These are phyloP conservation scores for Bacidia gigantensis DNA, from an alignment of 495 filamentous ascomycete species.

Conservation along the genomic window DNA sequence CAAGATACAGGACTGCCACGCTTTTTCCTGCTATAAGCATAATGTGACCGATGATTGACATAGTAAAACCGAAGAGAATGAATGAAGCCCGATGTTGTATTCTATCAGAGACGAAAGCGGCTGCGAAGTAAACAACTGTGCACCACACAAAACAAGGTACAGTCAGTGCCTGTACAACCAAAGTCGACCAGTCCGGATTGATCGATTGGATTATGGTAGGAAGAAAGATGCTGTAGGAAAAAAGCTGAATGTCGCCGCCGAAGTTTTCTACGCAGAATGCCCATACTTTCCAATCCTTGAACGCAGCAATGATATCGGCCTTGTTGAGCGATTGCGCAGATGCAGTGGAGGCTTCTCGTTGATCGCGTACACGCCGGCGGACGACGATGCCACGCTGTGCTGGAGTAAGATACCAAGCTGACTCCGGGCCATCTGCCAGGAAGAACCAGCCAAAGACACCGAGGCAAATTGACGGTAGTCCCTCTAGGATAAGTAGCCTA, in stretches of 20 bases:
- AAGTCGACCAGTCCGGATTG: slow-evolving; percentile 29
- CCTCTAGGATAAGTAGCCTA: slow-evolving; percentile 41
- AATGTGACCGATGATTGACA: slow-evolving; percentile 39
- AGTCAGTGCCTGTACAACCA: slow-evolving; percentile 34
- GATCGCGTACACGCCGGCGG: slow-evolving; percentile 32
- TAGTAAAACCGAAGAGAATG: slow-evolving; percentile 30
- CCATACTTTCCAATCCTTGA: slow-evolving; percentile 52
- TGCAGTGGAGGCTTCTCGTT: slow-evolving; percentile 37
- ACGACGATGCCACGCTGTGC: slow-evolving; percentile 31
- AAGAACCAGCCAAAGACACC: slow-evolving; percentile 40
- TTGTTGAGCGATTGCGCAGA: slow-evolving; percentile 28
- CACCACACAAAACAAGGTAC: slow-evolving; percentile 33
- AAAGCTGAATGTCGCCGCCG: slow-evolving; percentile 37
- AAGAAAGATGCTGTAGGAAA: slow-evolving; percentile 47
- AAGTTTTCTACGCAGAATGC: slow-evolving; percentile 27
- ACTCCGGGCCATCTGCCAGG: slow-evolving; percentile 41
- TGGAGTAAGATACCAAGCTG: slow-evolving; percentile 25
- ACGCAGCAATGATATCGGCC: slow-evolving; percentile 32
- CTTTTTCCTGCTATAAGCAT: slow-evolving; percentile 31
- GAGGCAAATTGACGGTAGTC: slow-evolving; percentile 34
- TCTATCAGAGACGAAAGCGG: slow-evolving; percentile 30
- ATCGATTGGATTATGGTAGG: slow-evolving; percentile 41
- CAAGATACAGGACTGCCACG: slow-evolving; percentile 39
- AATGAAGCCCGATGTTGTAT: slow-evolving; percentile 29
- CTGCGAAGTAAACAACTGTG: slow-evolving; percentile 29